Evolutionary conservation across 2,329 filamentous ascomycete species (phyloP).

Genomic region (Penicillium sp.): DNA sequence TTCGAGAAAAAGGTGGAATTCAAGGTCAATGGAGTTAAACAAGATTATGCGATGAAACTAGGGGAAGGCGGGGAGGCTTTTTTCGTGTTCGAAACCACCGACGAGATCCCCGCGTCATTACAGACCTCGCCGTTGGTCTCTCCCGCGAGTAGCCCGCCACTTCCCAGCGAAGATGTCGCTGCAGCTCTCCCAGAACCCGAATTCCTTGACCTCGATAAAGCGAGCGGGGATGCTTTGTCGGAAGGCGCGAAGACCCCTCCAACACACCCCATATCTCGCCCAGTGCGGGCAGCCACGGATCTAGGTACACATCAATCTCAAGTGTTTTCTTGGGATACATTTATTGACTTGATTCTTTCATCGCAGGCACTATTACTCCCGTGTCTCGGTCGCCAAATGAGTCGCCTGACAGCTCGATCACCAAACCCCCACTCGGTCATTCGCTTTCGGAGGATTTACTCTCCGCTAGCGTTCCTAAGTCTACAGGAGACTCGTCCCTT

Average conservation of each 20-base stretch:
- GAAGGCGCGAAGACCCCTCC: constrained; percentile 26
- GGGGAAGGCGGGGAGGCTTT: constrained; percentile 97
- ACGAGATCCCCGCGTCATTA: constrained; percentile 84
- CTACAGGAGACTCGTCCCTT: constrained; percentile 6
- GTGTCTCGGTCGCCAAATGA: constrained; percentile 41
- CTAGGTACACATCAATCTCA: constrained; percentile 32
- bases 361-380: constrained; percentile 38
- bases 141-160: constrained; percentile 74
- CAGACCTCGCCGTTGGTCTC: constrained; percentile 94
- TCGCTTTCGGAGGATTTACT: constrained; percentile 56
- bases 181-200: constrained; percentile 49
- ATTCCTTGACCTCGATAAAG: constrained; percentile 47
- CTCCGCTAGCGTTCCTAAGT: constrained; percentile 39
- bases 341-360: constrained; percentile 5
- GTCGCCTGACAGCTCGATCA: constrained; percentile 30
- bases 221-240: constrained; percentile 17
- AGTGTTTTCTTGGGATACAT: not conserved
- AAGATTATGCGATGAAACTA: constrained; percentile 96
- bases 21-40: constrained; percentile 85
- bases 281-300: constrained; percentile 46
- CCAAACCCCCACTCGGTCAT: constrained; percentile 46
- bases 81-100: constrained; percentile 95
- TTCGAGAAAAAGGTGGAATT: constrained; percentile 99
- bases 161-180: constrained; percentile 31
- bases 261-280: constrained; percentile 28